phyloP scores from a whole-genome alignment of 257 asterid species.

The Plantago ovata region DNA sequence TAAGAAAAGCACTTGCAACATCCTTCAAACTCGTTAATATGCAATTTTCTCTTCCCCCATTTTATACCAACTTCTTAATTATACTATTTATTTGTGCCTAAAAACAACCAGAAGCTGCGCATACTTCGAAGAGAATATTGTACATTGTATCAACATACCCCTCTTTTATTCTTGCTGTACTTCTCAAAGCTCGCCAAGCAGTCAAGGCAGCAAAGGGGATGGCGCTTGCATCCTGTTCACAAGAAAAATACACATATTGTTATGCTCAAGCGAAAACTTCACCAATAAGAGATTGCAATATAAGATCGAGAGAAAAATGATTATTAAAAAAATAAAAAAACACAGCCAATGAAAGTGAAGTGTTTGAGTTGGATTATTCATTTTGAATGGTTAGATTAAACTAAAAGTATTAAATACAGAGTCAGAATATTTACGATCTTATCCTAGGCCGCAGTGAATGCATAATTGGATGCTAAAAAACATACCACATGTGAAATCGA shows the following conservation, averaged over 20 bases:
- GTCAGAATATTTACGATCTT: neutral
- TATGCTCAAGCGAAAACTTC: neutral
- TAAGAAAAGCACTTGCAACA: neutral
- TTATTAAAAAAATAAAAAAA: neutral
- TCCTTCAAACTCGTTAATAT: neutral
- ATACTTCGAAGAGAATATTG: slow-evolving; percentile 7
- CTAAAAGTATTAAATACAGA: neutral
- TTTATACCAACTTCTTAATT: slow-evolving; percentile 8
- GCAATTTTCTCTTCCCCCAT: neutral
- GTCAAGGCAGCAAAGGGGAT: slow-evolving; percentile 97
- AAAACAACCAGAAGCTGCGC: slow-evolving; percentile 7
- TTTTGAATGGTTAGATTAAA: neutral
- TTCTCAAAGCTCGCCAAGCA: slow-evolving; percentile 97
- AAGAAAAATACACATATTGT: neutral
- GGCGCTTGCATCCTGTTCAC: slow-evolving; percentile 90
- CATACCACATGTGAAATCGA: slow-evolving; percentile 84
- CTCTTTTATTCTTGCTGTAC: slow-evolving; percentile 67
- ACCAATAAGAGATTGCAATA: no score
- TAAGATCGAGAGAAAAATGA: neutral
- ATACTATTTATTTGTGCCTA: slow-evolving; percentile 13
- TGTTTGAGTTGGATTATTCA: neutral
- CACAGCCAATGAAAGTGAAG: neutral
- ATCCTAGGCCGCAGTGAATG: neutral
- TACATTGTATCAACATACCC: slow-evolving; percentile 53
- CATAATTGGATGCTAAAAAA: slow-evolving; percentile 15